phyloP scores from a whole-genome alignment of 2,329 filamentous ascomycete genomes.

The Fusarium mangiferae region DNA sequence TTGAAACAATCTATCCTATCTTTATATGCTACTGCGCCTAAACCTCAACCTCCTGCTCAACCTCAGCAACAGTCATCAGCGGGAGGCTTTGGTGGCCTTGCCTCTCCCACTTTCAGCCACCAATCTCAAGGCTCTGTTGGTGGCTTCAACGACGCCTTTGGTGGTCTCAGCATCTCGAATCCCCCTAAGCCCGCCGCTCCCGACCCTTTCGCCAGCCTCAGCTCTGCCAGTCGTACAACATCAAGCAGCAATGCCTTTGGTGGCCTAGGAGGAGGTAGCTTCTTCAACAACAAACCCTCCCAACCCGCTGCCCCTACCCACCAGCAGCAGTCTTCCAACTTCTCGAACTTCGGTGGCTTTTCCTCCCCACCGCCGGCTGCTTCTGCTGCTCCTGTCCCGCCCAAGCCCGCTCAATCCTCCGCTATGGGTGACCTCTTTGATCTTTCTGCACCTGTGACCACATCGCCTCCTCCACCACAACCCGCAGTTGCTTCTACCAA shows the following conservation, averaged over 20 bases:
- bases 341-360: slow-evolving; percentile 73
- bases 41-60: slow-evolving; percentile 71
- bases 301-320: slow-evolving; percentile 63
- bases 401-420: slow-evolving; percentile 61
- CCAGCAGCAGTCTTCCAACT: slow-evolving; percentile 64
- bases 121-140: slow-evolving; percentile 63
- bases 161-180: slow-evolving; percentile 58
- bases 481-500: slow-evolving; percentile 56
- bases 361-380: slow-evolving; percentile 55
- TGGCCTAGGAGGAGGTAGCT: slow-evolving; percentile 76
- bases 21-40: slow-evolving; percentile 86
- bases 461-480: slow-evolving; percentile 55
- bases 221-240: slow-evolving; percentile 47
- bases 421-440: slow-evolving; percentile 86
- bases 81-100: slow-evolving; percentile 74
- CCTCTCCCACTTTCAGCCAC: slow-evolving; percentile 64
- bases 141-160: slow-evolving; percentile 81
- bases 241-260: slow-evolving; percentile 58
- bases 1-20: slow-evolving; percentile 98
- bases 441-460: slow-evolving; percentile 66
- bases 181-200: slow-evolving; percentile 55
- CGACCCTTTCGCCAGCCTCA: slow-evolving; percentile 72
- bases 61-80: slow-evolving; percentile 61
- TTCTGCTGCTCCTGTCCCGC: slow-evolving; percentile 46
- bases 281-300: slow-evolving; percentile 81